phyloP scores from a whole-genome alignment of 495 filamentous ascomycete species.

The Poronia punctata region DNA sequence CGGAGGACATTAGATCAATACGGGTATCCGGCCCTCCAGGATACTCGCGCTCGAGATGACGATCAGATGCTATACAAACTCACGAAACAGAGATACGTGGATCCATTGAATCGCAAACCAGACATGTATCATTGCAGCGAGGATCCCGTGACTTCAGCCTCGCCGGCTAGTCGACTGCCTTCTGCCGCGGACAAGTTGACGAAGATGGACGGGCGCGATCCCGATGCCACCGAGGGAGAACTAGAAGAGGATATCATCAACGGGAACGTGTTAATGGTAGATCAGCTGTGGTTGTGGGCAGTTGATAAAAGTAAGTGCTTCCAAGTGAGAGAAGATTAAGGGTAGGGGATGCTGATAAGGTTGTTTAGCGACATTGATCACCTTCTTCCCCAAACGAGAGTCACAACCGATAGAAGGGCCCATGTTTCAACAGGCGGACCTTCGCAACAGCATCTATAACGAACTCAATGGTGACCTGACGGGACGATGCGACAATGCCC shows the following conservation, averaged over 20 bases:
- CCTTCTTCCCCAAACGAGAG: constrained; percentile 51
- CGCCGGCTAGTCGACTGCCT: constrained; percentile 11
- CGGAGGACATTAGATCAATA: constrained; percentile 61
- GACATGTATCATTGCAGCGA: constrained; percentile 19
- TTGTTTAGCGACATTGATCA: constrained; percentile 39
- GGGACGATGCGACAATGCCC: constrained; percentile 53
- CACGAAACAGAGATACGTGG: constrained; percentile 39
- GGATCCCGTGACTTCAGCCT: constrained; percentile 8
- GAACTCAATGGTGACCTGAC: constrained; percentile 63
- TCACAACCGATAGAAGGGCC: constrained; percentile 45
- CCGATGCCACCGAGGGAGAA: constrained; percentile 24
- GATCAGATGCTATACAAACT: constrained; percentile 69
- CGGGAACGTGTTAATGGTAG: constrained; percentile 61
- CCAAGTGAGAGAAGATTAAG: background rate
- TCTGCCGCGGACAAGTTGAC: constrained; percentile 9
- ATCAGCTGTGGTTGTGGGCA: constrained; percentile 64
- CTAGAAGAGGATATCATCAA: constrained; percentile 41
- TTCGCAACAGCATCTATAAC: constrained; percentile 59
- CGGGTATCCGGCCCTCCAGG: constrained; percentile 55
- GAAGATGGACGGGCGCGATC: constrained; percentile 2
- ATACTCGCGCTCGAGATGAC: constrained; percentile 56
- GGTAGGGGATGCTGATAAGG: too few relatives aligned
- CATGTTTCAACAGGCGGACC: constrained; percentile 54
- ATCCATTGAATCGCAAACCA: constrained; percentile 14
- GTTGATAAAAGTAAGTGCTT: constrained; percentile 46